Evolutionary conservation across 2,329 filamentous ascomycete genomes (phyloP).

Genomic region (Sporothrix curviconia): DNA sequence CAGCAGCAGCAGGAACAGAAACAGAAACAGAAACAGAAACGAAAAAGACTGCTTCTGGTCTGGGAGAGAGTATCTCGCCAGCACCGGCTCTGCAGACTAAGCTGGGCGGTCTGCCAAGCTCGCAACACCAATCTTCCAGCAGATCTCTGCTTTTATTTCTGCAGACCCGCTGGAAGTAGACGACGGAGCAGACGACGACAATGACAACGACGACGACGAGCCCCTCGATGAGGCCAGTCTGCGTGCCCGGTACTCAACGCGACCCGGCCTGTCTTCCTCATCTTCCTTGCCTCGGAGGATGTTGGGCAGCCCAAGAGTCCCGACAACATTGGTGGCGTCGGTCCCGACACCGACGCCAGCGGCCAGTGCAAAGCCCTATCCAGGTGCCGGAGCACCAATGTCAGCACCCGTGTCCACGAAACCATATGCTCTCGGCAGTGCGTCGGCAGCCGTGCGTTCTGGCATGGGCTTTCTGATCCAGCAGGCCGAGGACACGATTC

Average conservation of each 20-base stretch:
- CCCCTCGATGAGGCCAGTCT: background rate
- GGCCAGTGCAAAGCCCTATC: background rate
- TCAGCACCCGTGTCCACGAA: background rate
- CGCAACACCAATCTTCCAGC: too few relatives aligned
- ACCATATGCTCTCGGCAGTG: background rate
- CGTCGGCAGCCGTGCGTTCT: background rate
- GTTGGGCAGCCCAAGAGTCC: background rate
- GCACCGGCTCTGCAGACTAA: too few relatives aligned
- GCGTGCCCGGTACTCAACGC: background rate
- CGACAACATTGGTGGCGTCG: background rate
- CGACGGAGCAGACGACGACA: background rate
- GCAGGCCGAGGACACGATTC: background rate
- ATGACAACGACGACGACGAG: background rate
- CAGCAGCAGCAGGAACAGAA: background rate
- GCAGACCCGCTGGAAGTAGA: constrained; percentile 9
- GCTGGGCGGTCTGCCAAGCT: too few relatives aligned
- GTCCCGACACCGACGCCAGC: background rate
- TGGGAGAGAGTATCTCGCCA: too few relatives aligned
- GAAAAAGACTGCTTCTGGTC: too few relatives aligned
- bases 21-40: background rate
- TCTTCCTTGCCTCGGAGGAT: background rate
- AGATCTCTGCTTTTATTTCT: too few relatives aligned
- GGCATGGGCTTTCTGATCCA: constrained; percentile 10
- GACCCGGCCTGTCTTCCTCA: background rate
- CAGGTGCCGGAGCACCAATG: background rate